Conservation (phyloP, 2,329 filamentous ascomycete species). For the Ceratocystiopsis sp. region DNA sequence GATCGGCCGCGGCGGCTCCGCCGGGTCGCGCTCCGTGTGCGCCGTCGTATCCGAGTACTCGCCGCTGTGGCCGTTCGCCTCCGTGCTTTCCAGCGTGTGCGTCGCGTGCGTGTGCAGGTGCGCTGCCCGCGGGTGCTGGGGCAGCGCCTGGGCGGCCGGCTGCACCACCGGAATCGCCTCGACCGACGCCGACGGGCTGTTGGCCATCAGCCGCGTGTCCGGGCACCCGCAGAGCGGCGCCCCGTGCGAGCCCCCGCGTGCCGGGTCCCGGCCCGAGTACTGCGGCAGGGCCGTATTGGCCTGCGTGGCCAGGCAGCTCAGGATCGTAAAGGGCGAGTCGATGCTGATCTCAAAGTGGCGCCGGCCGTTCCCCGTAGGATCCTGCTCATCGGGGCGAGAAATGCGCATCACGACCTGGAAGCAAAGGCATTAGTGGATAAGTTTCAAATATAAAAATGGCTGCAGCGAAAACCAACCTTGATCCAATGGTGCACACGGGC, state of each 20-base stretch:
- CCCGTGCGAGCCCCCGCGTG: slow-evolving; percentile 28
- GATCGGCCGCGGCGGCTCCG: slow-evolving; percentile 47
- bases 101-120: slow-evolving; percentile 21
- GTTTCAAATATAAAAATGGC: slow-evolving; percentile 32
- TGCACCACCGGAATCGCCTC: no score
- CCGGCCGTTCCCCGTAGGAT: slow-evolving; percentile 53
- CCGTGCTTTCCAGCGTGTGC: slow-evolving; percentile 1
- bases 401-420: slow-evolving; percentile 75
- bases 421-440: no score
- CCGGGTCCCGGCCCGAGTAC: slow-evolving; percentile 39
- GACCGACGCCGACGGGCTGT: no score
- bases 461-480: slow-evolving; percentile 80
- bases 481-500: slow-evolving; percentile 95
- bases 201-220: slow-evolving; percentile 18
- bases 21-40: slow-evolving; percentile 10
- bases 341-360: slow-evolving; percentile 94
- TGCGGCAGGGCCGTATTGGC: slow-evolving; percentile 74
- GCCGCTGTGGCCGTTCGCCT: slow-evolving; percentile 1
- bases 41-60: slow-evolving; percentile 13
- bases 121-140: slow-evolving; percentile 33
- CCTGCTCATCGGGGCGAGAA: slow-evolving; percentile 64
- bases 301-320: slow-evolving; percentile 84
- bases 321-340: slow-evolving; percentile 83
- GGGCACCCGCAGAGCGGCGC: slow-evolving; percentile 37
- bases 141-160: no score